Evolutionary conservation across 805 yeast species (phyloP).

Genomic region (Candida parachauliodes): DNA sequence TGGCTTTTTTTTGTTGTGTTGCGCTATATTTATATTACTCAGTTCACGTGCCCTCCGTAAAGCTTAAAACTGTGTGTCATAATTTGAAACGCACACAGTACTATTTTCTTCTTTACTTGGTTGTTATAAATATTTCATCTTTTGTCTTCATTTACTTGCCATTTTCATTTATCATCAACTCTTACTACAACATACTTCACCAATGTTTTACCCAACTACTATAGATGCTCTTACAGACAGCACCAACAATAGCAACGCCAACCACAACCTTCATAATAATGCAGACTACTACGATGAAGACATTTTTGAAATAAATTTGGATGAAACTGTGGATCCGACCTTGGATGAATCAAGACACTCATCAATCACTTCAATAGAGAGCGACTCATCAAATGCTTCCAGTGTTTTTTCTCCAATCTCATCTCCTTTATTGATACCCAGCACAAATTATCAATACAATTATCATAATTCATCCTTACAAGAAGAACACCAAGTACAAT

Average conservation of each 20-base stretch:
- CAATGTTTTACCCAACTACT: neutral
- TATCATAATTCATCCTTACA: neutral
- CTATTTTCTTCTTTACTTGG: no score
- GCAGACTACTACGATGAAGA: constrained; percentile 9
- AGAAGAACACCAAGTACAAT: constrained; percentile 5
- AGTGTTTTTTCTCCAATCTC: constrained; percentile 4
- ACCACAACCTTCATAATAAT: neutral
- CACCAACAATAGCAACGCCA: neutral
- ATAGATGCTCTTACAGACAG: neutral
- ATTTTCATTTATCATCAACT: no score
- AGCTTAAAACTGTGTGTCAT: no score
- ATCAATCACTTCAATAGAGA: constrained; percentile 1
- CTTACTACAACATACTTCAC: neutral
- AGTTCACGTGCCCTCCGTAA: no score
- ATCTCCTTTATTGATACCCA: constrained; percentile 4
- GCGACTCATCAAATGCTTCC: neutral
- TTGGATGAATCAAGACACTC: constrained; percentile 6
- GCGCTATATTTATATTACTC: no score
- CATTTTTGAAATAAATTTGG: constrained; percentile 11
- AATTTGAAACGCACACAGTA: no score
- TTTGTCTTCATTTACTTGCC: neutral
- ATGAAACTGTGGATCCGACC: constrained; percentile 2
- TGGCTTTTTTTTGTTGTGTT: no score
- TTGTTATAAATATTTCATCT: neutral
- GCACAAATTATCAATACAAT: constrained; percentile 3